Base-by-base conservation (phyloP, 305 asterid species). In the Ilex paraguariensis region DNA sequence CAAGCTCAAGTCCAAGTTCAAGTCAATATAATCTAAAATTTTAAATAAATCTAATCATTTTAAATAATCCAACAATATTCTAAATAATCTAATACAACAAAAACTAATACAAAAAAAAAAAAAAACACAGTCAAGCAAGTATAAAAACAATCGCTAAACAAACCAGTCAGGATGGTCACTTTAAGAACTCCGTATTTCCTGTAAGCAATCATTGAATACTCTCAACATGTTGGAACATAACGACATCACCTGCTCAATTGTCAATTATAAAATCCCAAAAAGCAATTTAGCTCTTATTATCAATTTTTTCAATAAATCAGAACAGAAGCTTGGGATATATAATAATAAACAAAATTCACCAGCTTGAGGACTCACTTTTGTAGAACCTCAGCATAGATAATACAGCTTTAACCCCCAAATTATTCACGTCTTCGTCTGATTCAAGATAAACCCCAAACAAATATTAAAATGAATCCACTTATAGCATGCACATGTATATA, bases 171-270 rank as follows among this genome's bases (percentile, higher is more conserved):
- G 44, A 85, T 32, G 13, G 90, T 82, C 40, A 97, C 97, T 72
- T 89, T 92, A 1, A 40, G 81, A 67, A 84, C 75, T 63, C 98
- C 98, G 67, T 89, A 92, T 70, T 87, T 92, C 86, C 82, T 84
- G 84, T 92, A 92, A 78, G 98, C 93, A 70, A 87, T 87, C 96
- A 82, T 89, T 39, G 97, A 89, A 74, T 87, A 92, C 79, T 92
- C 98, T 48, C 98, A 89, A 64, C 98, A 92, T 0, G 95, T 87
- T 33, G 98, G 98, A 61, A 87, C 79, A 65, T 76, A 92, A 2
- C 97, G 95, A 63, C 97, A 89, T 92, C 98, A 59, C 96, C 98
- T 87, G 81, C 75, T 53, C n/a, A 54, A 68, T 59, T 54, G 44
- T 62, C 68, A 70, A 53, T 44, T 54, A 61, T 61, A 39, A 50